Conservation (phyloP, 2,329 filamentous ascomycete species). For the Fusarium hostae region DNA sequence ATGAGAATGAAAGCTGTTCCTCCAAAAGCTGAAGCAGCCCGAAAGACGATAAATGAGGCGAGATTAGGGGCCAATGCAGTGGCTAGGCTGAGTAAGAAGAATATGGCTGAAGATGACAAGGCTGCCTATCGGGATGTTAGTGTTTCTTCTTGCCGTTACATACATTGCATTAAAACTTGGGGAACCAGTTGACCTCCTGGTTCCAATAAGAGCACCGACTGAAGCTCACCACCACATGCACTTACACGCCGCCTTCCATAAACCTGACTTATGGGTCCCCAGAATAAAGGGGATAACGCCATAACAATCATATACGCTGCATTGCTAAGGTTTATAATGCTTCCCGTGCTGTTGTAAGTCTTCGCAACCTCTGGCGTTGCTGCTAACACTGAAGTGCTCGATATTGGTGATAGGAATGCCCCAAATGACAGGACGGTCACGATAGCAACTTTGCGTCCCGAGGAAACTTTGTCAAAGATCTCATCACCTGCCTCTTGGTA, state of each 20-base stretch:
- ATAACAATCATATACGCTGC: conserved; percentile 80
- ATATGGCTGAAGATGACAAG: conserved; percentile 69
- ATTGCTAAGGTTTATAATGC: conserved; percentile 78
- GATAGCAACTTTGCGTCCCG: conserved; percentile 71
- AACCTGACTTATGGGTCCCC: conserved; percentile 76
- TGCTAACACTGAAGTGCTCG: conserved; percentile 77
- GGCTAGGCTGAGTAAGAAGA: conserved; percentile 76
- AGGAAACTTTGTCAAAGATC: conserved; percentile 73
- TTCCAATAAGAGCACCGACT: neutral
- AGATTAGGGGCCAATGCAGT: conserved; percentile 79
- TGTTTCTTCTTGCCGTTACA: neutral
- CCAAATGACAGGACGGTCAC: conserved; percentile 78
- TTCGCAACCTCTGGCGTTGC: conserved; percentile 79
- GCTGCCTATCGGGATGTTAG: conserved; percentile 46
- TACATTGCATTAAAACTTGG: neutral
- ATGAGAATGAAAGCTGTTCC: conserved; percentile 80
- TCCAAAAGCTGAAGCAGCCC: conserved; percentile 78
- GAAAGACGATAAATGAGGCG: conserved; percentile 77
- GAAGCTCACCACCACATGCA: conserved; percentile 6
- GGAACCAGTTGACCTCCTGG: neutral
- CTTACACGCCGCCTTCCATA: conserved; percentile 68
- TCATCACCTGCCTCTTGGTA: conserved; percentile 55
- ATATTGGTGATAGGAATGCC: conserved; percentile 79
- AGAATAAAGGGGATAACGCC: conserved; percentile 76
- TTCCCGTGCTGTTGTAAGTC: conserved; percentile 72